Base-by-base conservation (phyloP, 1,284 basidiomycete species). In the Microbotryomycetes sp. region DNA sequence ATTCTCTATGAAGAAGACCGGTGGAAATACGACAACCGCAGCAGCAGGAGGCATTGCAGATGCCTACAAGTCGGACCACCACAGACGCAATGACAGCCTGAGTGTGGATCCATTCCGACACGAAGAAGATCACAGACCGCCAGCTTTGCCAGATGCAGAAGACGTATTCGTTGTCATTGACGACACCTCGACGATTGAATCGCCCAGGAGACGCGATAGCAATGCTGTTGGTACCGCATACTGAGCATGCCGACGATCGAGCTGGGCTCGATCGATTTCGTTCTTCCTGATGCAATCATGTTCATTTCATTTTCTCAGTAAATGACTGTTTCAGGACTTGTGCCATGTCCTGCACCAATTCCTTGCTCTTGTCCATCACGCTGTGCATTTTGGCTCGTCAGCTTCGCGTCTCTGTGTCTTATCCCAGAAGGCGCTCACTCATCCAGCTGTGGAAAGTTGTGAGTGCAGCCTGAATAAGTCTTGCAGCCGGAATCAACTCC, bases 401-500 rank as follows among this genome's bases (percentile, higher is more conserved):
- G 36, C 36, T 19, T n/a, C n/a, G n/a, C n/a, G n/a, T n/a, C n/a
- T n/a, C n/a, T n/a, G n/a, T n/a, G n/a, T n/a, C n/a, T n/a, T n/a
- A n/a, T n/a, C n/a, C n/a, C n/a, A n/a, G n/a, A n/a, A n/a, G n/a
- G n/a, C n/a, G 19, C 36, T 42, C 36, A 42, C 36, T 19, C 36
- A 19, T 42, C 36, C 9, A 42, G 36, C 36, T 9, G 19, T 12
- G 36, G 36, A 9, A 42, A 19, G 12, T 42, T 9, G 36, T 42
- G 36, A 9, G 36, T 42, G 36, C 36, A 42, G 22, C 80, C 79
- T 67, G 81, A 79, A 71, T 86, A 86, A 2, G 82, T 74, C 71
- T 42, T 42, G 36, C 36, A 42, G 9, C 80, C 80, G 0, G 80
- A 74, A 56, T 84, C 80, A 6, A 81, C 82, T 0, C 85, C 86